Evolutionary conservation across 2,329 filamentous ascomycete genomes (phyloP), one percentile per base, ranked within the genome.

Genomic region (Fusarium musae): DNA sequence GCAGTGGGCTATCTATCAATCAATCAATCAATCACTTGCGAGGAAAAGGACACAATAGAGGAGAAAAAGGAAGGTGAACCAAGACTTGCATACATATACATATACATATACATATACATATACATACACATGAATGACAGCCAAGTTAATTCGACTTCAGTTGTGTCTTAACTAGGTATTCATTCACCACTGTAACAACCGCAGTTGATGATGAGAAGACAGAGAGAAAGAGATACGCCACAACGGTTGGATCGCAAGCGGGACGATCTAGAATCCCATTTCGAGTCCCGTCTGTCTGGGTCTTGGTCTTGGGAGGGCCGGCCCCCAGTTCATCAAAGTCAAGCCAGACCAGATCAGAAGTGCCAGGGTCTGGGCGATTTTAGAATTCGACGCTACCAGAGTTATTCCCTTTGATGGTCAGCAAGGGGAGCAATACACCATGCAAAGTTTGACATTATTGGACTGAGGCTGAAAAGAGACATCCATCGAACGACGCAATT

Each of bases 211-310:
- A 26, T 26, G 13, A 36, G 16, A 36, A 36, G 34, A 17, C 34
- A 59, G 32, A 43, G 28, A 56, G 32, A 40, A 44, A 30, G 23
- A 64, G 46, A 68, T 37, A 44, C 66, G 66, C 66, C 66, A 69
- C 40, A 69, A 69, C 66, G 59, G 66, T 64, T 58, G 40, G 66
- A 69, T 69, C 66, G 52, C 23, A 53, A 58, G 66, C 66, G 66
- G 66, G 65, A 69, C 66, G 66, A 69, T 69, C 65, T 65, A 57
- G 36, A 69, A 69, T 69, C 66, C 63, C 66, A 69, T 47, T 57
- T 69, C 39, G 57, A 58, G 50, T 53, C 59, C 65, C 66, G 16
- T 69, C 10, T 30, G 44, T 59, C 65, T 69, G 66, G 32, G 32
- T 34, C 32, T 34, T 34, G 66, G 50, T 69, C 66, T 59, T 30